Base-by-base conservation (phyloP, 352 stramenopile species). In the Globisporangium solare region DNA sequence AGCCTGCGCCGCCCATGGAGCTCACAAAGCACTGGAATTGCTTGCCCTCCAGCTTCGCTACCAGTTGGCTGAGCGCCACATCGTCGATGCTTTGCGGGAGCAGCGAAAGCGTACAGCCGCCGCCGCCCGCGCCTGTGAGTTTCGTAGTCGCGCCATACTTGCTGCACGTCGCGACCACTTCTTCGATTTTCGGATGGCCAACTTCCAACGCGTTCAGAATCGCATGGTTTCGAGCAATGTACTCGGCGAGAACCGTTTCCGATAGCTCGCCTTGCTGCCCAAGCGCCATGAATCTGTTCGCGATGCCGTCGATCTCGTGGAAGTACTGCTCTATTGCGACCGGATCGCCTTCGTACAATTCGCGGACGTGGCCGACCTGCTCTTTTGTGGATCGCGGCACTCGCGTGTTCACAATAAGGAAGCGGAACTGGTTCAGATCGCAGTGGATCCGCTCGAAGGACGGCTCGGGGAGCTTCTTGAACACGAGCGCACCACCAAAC, bases 321-420 rank as follows among this genome's bases (percentile, higher is more conserved):
- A 97, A 96, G 32, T 78, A 60, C 8, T 48, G 46, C 53, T 92
- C 68, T 10, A 88, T 71, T 3, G 51, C 58, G 1, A 54, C 47
- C 12, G 56, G 61, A 40, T 94, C 48, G 37, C 64, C 64, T 27
- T 95, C 79, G 46, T 90, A 83, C 6, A 78, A 71, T 43, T 56
- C 58, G 10, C 83, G 72, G 11, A 98, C 92, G 32, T 80, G 76
- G 5, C 49, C 71, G 15, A 98, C 90, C 39, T 95, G 80, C 22
- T 78, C 68, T 66, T 80, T 92, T 15, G 92, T 98, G 4, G 84
- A 93, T 14, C 89, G 86, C 2, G 91, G 84, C 15, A 97, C 89
- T n/a, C 75, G 65, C 12, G 92, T 97, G 70, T 98, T 97, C 10
- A 93, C 87, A 37, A 98, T 56, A 2, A 98, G 68, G 43, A 97